These are phyloP conservation scores for Zygoascus sp. DNA, from an alignment of 1,139 yeast genomes.

Conservation along the genomic window DNA sequence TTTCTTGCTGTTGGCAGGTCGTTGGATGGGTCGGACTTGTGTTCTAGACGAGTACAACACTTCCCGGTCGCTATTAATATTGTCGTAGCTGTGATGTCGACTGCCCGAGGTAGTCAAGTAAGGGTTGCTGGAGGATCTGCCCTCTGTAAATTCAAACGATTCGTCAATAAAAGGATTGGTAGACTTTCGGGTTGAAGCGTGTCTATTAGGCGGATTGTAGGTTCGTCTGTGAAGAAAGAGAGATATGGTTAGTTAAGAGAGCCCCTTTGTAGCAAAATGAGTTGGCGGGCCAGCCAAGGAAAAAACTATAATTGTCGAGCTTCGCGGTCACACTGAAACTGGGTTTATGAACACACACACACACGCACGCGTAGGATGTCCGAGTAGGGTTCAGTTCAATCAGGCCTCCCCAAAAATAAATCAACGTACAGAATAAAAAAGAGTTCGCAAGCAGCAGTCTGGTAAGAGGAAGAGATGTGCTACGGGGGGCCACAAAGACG, in stretches of 20 bases:
- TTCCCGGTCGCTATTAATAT: conserved; percentile 7
- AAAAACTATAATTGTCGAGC: background rate
- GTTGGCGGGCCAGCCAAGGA: background rate
- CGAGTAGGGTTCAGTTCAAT: background rate
- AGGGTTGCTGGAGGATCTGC: conserved; percentile 2
- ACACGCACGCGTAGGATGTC: too few species aligned
- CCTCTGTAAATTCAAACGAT: conserved; percentile 15
- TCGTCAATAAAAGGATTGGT: conserved; percentile 36
- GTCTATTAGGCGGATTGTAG: conserved; percentile 19
- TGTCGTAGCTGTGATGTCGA: conserved; percentile 16
- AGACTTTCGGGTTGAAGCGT: conserved; percentile 21
- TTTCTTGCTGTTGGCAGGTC: background rate
- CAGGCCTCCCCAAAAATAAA: background rate
- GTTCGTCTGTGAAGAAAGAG: conserved; percentile 20
- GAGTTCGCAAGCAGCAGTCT: too few species aligned
- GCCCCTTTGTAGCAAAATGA: background rate
- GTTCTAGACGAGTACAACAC: background rate
- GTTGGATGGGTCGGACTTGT: background rate
- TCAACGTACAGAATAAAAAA: too few species aligned
- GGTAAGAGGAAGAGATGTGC: too few species aligned
- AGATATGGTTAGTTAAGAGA: conserved; percentile 7
- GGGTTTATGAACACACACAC: background rate
- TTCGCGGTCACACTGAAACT: conserved; percentile 1
- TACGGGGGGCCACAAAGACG: too few species aligned
- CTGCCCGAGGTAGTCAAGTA: conserved; percentile 8